A percentile compares a stretch with the other conserved stretches of the same genome.
These are phyloP conservation scores for Chaetomium sp. DNA, from an alignment of 2,329 filamentous ascomycete species.

Conservation along the genomic window DNA sequence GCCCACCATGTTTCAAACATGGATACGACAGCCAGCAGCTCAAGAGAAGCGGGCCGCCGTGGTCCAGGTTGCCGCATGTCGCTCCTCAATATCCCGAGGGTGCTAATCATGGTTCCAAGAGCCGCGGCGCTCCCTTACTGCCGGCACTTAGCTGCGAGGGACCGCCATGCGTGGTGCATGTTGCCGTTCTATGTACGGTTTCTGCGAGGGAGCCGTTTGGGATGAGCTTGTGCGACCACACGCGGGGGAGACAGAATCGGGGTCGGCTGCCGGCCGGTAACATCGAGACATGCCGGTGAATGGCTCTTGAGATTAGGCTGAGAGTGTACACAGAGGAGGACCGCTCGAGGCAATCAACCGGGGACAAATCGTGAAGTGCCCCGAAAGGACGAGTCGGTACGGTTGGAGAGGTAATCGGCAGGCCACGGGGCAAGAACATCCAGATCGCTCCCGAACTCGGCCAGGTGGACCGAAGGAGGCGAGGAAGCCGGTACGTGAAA, in stretches of 20 bases:
- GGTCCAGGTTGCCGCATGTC: not conserved
- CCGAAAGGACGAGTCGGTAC: not conserved
- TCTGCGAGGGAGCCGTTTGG: not conserved
- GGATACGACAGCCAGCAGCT: not conserved
- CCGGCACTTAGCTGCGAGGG: conserved; percentile 8
- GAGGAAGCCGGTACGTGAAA: conserved; percentile 10
- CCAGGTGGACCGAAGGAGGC: conserved; percentile 13
- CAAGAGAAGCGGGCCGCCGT: not conserved
- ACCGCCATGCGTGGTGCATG: conserved; percentile 1
- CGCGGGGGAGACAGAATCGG: not conserved
- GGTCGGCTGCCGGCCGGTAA: not conserved
- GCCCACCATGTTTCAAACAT: conserved; percentile 5
- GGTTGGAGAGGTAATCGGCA: not conserved
- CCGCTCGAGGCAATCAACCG: not conserved
- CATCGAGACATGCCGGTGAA: conserved; percentile 2
- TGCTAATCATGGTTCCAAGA: not conserved
- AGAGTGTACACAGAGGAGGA: not conserved
- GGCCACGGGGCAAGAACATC: not conserved
- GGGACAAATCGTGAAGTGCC: not conserved
- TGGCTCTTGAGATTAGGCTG: not conserved
- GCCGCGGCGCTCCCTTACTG: not conserved
- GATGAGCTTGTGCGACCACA: not conserved
- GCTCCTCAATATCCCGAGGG: not conserved
- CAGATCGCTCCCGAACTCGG: conserved; percentile 6
- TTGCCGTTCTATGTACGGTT: conserved; percentile 9